Evolutionary conservation across 176 grass and related monocot species (phyloP).

Genomic region (Cenchrus fungigraminus): DNA sequence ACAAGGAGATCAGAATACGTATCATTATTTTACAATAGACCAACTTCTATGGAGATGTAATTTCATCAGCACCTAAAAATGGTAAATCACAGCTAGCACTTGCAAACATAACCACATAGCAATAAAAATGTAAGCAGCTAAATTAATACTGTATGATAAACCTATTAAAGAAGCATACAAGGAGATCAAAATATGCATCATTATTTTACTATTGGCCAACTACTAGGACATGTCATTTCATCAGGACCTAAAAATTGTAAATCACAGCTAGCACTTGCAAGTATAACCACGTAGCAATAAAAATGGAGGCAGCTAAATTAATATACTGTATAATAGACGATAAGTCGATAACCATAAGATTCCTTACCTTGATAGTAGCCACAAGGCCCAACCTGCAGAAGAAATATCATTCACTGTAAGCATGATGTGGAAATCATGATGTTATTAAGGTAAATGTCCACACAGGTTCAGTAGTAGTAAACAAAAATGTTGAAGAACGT

Average conservation of each 20-base stretch:
- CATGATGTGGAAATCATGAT: constrained; percentile 11
- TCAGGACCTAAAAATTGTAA: not conserved
- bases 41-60: constrained; percentile 6
- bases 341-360: not conserved
- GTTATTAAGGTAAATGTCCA: not conserved
- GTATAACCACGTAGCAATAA: not conserved
- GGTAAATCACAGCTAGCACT: not conserved
- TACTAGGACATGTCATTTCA: constrained; percentile 9
- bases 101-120: not conserved
- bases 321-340: constrained; percentile 6
- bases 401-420: constrained; percentile 19
- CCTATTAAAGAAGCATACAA: not conserved
- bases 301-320: not conserved
- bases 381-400: constrained; percentile 80
- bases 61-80: not conserved
- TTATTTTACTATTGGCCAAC: not conserved
- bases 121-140: not conserved
- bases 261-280: not conserved
- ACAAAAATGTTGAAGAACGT: not conserved
- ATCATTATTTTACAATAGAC: not conserved
- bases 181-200: not conserved
- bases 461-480: constrained; percentile 15
- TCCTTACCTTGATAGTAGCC: constrained; percentile 83
- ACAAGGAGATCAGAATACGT: not conserved
- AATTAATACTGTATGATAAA: constrained; percentile 2